Conservation (phyloP, 2,329 filamentous ascomycete genomes). For the Pyricularia sp. region DNA sequence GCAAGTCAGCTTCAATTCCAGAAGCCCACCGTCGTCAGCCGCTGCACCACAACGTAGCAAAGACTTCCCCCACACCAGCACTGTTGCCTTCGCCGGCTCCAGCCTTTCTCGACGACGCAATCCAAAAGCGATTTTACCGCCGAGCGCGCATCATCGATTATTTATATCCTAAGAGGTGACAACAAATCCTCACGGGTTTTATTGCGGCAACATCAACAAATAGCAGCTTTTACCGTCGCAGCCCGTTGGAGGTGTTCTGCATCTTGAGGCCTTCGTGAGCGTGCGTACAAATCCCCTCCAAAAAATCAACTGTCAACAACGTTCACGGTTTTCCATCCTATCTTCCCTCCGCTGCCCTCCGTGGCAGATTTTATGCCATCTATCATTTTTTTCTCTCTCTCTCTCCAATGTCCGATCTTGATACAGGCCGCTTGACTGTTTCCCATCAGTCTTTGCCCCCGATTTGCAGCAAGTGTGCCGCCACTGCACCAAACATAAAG, state of each 20-base stretch:
- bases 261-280: not conserved
- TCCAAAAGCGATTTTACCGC: not conserved
- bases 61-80: slow-evolving; percentile 1
- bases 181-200: not conserved
- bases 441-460: not conserved
- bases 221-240: not conserved
- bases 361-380: not conserved
- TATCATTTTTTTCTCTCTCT: not conserved
- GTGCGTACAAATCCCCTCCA: not conserved
- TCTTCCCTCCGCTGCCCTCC: not conserved
- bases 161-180: not conserved
- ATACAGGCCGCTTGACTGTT: not conserved
- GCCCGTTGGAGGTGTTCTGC: not conserved
- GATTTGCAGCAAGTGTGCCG: not conserved
- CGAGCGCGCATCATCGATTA: not conserved
- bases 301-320: not conserved
- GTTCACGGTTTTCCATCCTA: not conserved
- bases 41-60: not conserved
- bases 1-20: slow-evolving; percentile 3
- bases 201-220: not conserved
- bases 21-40: slow-evolving; percentile 2
- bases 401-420: not conserved
- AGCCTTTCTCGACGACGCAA: slow-evolving; percentile 1
- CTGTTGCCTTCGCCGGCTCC: not conserved
- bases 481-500: not conserved